phyloP scores from a whole-genome alignment of 257 asterid species.

The Thymus quinquecostatus region DNA sequence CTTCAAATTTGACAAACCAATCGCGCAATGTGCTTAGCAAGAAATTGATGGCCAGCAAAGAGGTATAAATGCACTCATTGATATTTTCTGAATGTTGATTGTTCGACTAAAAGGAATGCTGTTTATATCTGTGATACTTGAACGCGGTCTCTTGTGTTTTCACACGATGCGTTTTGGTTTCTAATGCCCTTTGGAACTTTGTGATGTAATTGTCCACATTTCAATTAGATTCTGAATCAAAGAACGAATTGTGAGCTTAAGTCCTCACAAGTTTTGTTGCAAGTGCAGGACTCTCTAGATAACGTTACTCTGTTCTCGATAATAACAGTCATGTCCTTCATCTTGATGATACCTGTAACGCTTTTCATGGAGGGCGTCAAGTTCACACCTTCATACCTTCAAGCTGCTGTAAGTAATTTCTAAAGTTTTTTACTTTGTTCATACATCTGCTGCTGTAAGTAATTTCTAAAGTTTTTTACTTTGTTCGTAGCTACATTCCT shows the following conservation, averaged over 20 bases:
- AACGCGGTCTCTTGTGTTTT: neutral
- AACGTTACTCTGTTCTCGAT: conserved; percentile 54
- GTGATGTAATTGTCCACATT: no score
- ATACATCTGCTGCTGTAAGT: conserved; percentile 55
- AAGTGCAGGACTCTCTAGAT: conserved; percentile 55
- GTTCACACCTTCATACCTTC: conserved; percentile 72
- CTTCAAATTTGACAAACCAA: conserved; percentile 93
- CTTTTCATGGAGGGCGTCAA: conserved; percentile 56
- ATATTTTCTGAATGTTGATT: neutral
- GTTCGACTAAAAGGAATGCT: no score
- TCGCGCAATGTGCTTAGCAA: conserved; percentile 97
- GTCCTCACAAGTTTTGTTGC: no score
- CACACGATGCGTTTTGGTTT: neutral
- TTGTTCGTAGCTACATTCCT: neutral
- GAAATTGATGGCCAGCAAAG: conserved; percentile 88
- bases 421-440: neutral
- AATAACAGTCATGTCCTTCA: conserved; percentile 58
- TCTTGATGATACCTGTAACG: conserved; percentile 50
- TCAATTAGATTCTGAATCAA: no score
- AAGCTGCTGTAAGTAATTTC: conserved; percentile 64
- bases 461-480: neutral
- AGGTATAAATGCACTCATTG: conserved; percentile 50
- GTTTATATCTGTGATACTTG: neutral
- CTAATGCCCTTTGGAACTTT: conserved; percentile 8
- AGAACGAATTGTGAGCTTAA: no score